These are phyloP conservation scores for Tinospora cordifolia DNA, from an alignment of 164 flowering plant species.

Conservation along the genomic window DNA sequence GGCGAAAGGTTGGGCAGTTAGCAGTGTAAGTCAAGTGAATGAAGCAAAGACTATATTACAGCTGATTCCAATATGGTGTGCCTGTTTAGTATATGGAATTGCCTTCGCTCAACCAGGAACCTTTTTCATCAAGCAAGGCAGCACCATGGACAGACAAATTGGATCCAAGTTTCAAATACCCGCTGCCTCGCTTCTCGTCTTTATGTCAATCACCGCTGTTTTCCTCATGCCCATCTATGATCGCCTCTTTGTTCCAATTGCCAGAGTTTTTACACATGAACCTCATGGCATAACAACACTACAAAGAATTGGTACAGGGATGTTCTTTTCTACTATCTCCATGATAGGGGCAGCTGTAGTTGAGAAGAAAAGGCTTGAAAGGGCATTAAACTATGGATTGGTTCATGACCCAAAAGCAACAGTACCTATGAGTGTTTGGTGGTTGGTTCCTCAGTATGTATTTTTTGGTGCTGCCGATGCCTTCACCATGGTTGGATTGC, in stretches of 20 bases:
- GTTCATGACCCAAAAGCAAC: conserved; percentile 17
- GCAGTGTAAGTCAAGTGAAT: conserved; percentile 12
- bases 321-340: conserved; percentile 6
- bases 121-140: conserved; percentile 13
- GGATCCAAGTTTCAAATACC: conserved; percentile 11
- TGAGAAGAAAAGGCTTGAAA: conserved; percentile 18
- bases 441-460: conserved; percentile 21
- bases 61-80: conserved; percentile 14
- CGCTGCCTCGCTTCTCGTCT: conserved; percentile 11
- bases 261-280: conserved; percentile 1
- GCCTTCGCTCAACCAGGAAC: conserved; percentile 9
- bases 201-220: background rate
- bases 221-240: conserved; percentile 6
- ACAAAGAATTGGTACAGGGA: conserved; percentile 12
- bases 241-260: conserved; percentile 8
- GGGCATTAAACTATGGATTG: conserved; percentile 17
- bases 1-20: background rate
- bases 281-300: conserved; percentile 13
- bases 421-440: conserved; percentile 23
- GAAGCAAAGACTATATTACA: conserved; percentile 11
- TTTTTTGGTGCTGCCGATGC: conserved; percentile 20
- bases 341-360: conserved; percentile 15
- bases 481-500: conserved; percentile 23
- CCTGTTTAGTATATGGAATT: conserved; percentile 12
- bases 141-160: conserved; percentile 14